phyloP scores from a whole-genome alignment of 2,329 filamentous ascomycete species.

The Botrytis tulipae region DNA sequence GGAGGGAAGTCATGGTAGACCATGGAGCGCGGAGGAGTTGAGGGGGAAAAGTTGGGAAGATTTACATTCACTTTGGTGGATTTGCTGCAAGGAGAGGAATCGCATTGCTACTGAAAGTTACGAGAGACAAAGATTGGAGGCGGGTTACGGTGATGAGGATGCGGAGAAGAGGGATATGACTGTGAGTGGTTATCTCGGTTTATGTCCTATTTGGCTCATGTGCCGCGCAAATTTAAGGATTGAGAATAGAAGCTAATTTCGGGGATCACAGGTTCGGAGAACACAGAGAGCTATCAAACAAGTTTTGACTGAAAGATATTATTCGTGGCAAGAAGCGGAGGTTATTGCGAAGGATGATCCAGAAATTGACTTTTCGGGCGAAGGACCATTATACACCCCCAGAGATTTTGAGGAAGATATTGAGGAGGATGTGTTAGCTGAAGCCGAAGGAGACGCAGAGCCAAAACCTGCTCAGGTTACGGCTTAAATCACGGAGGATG shows the following conservation, averaged over 20 bases:
- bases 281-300: conserved; percentile 85
- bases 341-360: conserved; percentile 63
- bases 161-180: conserved; percentile 58
- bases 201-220: conserved; percentile 13
- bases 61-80: conserved; percentile 89
- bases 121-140: conserved; percentile 65
- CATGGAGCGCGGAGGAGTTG: conserved; percentile 84
- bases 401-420: conserved; percentile 27
- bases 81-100: conserved; percentile 88
- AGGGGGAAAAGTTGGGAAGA: conserved; percentile 91
- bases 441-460: conserved; percentile 5
- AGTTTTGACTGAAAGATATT: conserved; percentile 80
- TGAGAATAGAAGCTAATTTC: conserved; percentile 8
- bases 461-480: conserved; percentile 2
- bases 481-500: conserved; percentile 8
- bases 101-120: conserved; percentile 73
- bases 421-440: conserved; percentile 35
- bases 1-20: conserved; percentile 69
- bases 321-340: conserved; percentile 79
- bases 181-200: conserved; percentile 51
- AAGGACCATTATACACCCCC: conserved; percentile 35
- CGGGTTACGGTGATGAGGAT: conserved; percentile 74
- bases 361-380: conserved; percentile 54
- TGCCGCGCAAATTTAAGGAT: neutral
- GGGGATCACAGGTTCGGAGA: conserved; percentile 58